Conservation (phyloP, 208 protist species). For the Acanthamoeba lugdunensis region DNA sequence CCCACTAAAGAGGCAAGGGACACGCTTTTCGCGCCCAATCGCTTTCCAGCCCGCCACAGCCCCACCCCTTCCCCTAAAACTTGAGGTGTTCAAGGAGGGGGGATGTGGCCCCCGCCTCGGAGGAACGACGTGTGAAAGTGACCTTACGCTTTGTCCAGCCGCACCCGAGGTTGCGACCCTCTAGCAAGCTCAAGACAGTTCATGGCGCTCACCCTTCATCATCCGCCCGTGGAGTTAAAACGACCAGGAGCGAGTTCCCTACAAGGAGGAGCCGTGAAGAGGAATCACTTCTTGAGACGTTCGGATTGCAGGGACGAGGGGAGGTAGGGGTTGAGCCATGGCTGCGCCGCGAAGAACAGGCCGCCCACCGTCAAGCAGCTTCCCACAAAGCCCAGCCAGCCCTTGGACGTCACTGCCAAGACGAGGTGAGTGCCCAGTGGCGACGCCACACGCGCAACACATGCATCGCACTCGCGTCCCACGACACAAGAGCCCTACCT, state of each 20-base stretch:
- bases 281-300: background rate
- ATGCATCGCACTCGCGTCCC: background rate
- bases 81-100: too few relatives aligned
- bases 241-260: background rate
- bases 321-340: slow-evolving; percentile 32
- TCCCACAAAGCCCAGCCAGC: slow-evolving; percentile 35
- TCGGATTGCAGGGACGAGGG: background rate
- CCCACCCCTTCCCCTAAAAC: too few relatives aligned
- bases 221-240: background rate
- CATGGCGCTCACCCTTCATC: too few relatives aligned
- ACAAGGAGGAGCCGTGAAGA: background rate
- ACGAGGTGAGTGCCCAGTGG: background rate
- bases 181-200: too few relatives aligned
- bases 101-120: too few relatives aligned
- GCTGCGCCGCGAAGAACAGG: slow-evolving; percentile 3
- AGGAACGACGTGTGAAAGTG: too few relatives aligned
- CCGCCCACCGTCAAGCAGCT: slow-evolving; percentile 16
- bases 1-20: background rate
- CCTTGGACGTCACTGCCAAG: slow-evolving; percentile 25
- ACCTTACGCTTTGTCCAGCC: too few relatives aligned
- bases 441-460: background rate
- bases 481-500: background rate
- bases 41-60: background rate
- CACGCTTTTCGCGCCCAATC: background rate
- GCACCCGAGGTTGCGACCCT: too few relatives aligned